Evolutionary conservation across 2,329 filamentous ascomycete genomes (phyloP).

Genomic region (Aspergillus sp.): DNA sequence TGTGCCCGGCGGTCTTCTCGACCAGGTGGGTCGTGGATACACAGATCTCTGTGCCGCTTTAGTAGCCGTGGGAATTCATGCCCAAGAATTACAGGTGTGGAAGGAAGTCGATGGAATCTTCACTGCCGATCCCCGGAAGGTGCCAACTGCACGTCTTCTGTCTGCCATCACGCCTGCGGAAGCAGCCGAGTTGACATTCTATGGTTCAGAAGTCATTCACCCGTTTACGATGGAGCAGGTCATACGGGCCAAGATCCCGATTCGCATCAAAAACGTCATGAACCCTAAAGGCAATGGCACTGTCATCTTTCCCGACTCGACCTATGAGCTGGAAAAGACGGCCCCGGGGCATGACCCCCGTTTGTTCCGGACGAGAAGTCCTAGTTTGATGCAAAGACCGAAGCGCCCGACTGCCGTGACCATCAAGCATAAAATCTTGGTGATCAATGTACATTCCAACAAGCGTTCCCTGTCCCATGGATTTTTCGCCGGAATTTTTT

Average conservation of each 20-base stretch:
- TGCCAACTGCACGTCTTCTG: constrained; percentile 89
- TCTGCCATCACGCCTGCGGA: constrained; percentile 88
- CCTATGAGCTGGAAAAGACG: constrained; percentile 51
- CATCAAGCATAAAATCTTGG: constrained; percentile 94
- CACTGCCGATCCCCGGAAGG: constrained; percentile 79
- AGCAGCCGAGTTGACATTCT: constrained; percentile 92
- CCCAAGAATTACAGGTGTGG: constrained; percentile 92
- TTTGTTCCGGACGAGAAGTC: constrained; percentile 49
- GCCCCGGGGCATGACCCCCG: constrained; percentile 58
- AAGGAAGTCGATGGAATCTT: constrained; percentile 99
- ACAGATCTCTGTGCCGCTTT: constrained; percentile 94
- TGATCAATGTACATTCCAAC: constrained; percentile 98
- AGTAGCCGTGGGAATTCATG: constrained; percentile 82
- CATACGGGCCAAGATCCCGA: constrained; percentile 64
- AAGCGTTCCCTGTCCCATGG: constrained; percentile 94
- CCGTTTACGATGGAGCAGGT: constrained; percentile 98
- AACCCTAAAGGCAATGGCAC: constrained; percentile 64
- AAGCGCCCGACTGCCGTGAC: constrained; percentile 87
- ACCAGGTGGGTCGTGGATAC: constrained; percentile 91
- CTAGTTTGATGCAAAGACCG: constrained; percentile 55
- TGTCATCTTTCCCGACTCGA: constrained; percentile 70
- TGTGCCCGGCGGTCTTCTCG: constrained; percentile 85
- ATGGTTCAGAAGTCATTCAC: constrained; percentile 95
- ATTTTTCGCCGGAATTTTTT: constrained; percentile 92
- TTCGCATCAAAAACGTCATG: constrained; percentile 70